Percentiles rank a stretch among this genome's conserved stretches.
Conservation (phyloP, 2,329 filamentous ascomycete species). For the Xylariaceae sp. region DNA sequence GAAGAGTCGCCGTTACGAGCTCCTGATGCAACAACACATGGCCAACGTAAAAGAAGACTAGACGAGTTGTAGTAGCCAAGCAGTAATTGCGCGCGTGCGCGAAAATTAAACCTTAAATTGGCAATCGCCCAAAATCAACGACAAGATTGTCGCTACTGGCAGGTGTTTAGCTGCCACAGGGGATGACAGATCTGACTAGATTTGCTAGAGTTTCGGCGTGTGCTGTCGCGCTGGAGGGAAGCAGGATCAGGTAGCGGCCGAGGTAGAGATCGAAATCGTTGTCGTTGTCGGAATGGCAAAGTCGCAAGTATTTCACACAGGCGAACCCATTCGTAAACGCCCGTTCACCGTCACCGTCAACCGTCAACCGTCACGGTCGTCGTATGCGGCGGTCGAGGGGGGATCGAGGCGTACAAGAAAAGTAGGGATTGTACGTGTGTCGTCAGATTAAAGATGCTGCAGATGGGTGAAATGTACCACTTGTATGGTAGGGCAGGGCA, state of each 20-base stretch:
- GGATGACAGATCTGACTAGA: constrained; percentile 19
- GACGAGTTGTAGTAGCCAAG: background rate
- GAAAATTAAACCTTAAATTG: background rate
- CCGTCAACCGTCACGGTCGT: background rate
- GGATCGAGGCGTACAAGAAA: background rate
- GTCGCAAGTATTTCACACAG: constrained; percentile 3
- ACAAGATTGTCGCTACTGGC: constrained; percentile 10
- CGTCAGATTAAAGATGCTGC: constrained; percentile 21
- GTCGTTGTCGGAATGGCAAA: too few species aligned
- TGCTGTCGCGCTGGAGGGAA: constrained; percentile 16
- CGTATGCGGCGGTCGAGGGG: background rate
- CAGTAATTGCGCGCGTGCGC: constrained; percentile 16
- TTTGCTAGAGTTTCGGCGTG: constrained; percentile 9
- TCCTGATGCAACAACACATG: constrained; percentile 21
- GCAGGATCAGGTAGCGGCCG: constrained; percentile 6
- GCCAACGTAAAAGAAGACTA: background rate
- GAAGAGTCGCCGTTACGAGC: constrained; percentile 23
- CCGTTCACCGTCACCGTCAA: too few species aligned
- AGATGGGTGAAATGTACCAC: background rate
- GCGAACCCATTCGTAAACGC: background rate
- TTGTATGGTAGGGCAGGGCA: background rate
- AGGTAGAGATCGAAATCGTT: too few species aligned
- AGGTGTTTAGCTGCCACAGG: constrained; percentile 12
- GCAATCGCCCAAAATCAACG: constrained; percentile 7
- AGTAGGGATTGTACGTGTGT: background rate